Evolutionary conservation across 805 yeast genomes (phyloP).

Genomic region (Candida lessepsii): DNA sequence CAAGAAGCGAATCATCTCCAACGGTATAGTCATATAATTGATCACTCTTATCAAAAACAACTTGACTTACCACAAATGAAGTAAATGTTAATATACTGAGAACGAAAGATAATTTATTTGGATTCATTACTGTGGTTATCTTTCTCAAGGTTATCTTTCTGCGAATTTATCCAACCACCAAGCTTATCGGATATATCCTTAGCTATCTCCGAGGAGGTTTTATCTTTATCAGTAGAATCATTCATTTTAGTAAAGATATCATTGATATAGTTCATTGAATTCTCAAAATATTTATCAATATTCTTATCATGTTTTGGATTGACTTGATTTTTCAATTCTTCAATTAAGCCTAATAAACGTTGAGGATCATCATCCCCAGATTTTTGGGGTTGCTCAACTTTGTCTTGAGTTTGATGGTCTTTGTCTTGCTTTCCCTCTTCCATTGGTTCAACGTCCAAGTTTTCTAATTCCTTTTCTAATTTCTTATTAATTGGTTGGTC

Average conservation of each 20-base stretch:
- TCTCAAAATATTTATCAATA: slow-evolving; percentile 26
- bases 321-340: slow-evolving; percentile 16
- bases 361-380: slow-evolving; percentile 2
- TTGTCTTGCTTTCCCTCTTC: slow-evolving; percentile 2
- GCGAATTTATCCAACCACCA: slow-evolving; percentile 26
- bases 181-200: slow-evolving; percentile 29
- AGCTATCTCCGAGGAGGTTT: slow-evolving; percentile 34
- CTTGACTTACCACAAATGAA: background rate
- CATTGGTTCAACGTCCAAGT: background rate
- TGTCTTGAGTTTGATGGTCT: background rate
- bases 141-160: slow-evolving; percentile 10
- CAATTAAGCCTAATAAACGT: slow-evolving; percentile 7
- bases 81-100: background rate
- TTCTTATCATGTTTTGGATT: slow-evolving; percentile 30
- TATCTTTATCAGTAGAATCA: slow-evolving; percentile 31
- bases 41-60: background rate
- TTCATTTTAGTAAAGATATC: slow-evolving; percentile 27
- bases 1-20: slow-evolving; percentile 16
- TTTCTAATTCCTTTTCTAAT: slow-evolving; percentile 3
- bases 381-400: no score
- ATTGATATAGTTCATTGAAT: slow-evolving; percentile 27
- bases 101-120: no score
- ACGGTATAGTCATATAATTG: slow-evolving; percentile 2
- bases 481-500: slow-evolving; percentile 1
- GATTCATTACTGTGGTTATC: no score